Percentiles rank a stretch among this genome's conserved stretches.
phyloP scores from a whole-genome alignment of 2,329 filamentous ascomycete species.

The Pseudocercospora vitis region DNA sequence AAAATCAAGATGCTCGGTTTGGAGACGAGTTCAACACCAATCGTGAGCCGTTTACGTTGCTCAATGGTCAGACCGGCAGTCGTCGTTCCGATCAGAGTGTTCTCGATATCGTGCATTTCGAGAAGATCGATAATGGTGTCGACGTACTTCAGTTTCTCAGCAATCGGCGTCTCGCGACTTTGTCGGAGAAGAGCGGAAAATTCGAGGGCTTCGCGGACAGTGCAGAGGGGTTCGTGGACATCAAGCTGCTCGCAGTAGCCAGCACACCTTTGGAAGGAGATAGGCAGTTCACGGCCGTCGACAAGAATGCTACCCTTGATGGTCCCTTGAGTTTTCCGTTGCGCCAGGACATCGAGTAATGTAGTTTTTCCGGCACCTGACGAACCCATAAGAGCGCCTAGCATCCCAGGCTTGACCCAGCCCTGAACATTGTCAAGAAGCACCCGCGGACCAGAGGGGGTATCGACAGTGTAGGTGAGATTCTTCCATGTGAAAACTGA shows the following conservation, averaged over 20 bases:
- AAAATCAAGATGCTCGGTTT: slow-evolving; percentile 64
- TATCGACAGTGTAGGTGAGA: slow-evolving; percentile 72
- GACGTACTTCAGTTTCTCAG: slow-evolving; percentile 68
- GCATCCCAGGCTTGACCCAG: slow-evolving; percentile 72
- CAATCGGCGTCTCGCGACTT: slow-evolving; percentile 54
- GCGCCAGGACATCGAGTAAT: slow-evolving; percentile 43
- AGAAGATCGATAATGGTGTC: slow-evolving; percentile 63
- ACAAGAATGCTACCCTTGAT: slow-evolving; percentile 49
- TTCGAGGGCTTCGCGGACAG: slow-evolving; percentile 64
- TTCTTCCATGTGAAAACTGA: slow-evolving; percentile 81
- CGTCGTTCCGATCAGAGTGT: slow-evolving; percentile 61
- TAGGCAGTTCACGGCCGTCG: slow-evolving; percentile 42
- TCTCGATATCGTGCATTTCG: slow-evolving; percentile 67
- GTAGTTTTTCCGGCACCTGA: slow-evolving; percentile 58
- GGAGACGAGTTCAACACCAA: slow-evolving; percentile 57
- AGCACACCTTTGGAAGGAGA: slow-evolving; percentile 54
- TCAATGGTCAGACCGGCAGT: slow-evolving; percentile 57
- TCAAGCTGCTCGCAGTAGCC: slow-evolving; percentile 65
- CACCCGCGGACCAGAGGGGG: slow-evolving; percentile 44
- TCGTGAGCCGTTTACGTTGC: slow-evolving; percentile 58
- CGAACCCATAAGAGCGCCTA: slow-evolving; percentile 79
- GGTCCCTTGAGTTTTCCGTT: slow-evolving; percentile 48
- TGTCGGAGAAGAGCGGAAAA: slow-evolving; percentile 68
- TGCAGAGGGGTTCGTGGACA: slow-evolving; percentile 65
- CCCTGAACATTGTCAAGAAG: slow-evolving; percentile 64